phyloP scores from a whole-genome alignment of 768 basidiomycete genomes.

The Hebeloma cylindrosporum region DNA sequence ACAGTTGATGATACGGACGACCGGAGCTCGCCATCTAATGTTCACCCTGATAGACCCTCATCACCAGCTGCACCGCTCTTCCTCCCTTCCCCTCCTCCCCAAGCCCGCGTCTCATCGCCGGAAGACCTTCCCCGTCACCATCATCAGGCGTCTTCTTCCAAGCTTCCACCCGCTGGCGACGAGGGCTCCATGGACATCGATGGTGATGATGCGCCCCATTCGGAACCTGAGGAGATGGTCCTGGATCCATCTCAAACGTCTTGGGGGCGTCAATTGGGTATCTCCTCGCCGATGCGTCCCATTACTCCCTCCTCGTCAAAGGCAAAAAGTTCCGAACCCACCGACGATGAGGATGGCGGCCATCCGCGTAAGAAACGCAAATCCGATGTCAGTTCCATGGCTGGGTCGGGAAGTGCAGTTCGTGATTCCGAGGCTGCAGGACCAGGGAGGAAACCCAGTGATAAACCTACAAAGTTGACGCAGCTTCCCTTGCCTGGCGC shows the following conservation, averaged over 20 bases:
- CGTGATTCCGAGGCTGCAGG: too few species aligned
- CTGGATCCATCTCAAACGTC: constrained; percentile 25
- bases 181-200: constrained; percentile 11
- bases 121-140: too few species aligned
- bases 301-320: neutral
- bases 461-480: too few species aligned
- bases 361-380: constrained; percentile 39
- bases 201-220: constrained; percentile 3
- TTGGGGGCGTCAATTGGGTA: constrained; percentile 31
- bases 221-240: constrained; percentile 2
- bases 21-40: too few species aligned
- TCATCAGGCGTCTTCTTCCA: neutral
- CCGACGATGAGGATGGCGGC: constrained; percentile 5
- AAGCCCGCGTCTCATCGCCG: too few species aligned
- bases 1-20: neutral
- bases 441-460: too few species aligned
- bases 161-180: neutral
- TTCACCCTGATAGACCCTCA: too few species aligned
- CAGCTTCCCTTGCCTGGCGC: too few species aligned
- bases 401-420: too few species aligned
- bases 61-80: too few species aligned
- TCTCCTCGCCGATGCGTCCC: neutral
- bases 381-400: constrained; percentile 9
- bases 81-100: too few species aligned
- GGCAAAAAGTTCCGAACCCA: too few species aligned